Evolutionary conservation across 495 filamentous ascomycete species (phyloP), one percentile per base, ranked within the genome.

Genomic region (Lepraria neglecta): DNA sequence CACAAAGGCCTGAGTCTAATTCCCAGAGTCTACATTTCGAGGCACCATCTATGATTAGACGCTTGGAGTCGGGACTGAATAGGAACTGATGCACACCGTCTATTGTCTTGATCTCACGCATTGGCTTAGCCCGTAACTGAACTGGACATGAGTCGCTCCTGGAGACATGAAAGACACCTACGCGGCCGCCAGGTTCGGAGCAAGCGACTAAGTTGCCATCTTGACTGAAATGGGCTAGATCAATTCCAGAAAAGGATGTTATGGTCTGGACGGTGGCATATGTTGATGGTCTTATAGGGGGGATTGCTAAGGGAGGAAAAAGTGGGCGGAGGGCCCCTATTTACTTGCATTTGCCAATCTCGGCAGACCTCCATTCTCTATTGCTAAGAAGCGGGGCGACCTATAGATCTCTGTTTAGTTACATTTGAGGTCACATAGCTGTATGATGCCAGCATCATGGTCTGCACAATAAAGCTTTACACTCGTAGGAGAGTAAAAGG

Each of bases 381-480:
- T n/a, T n/a, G n/a, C n/a, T n/a, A n/a, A n/a, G n/a, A n/a, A n/a
- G n/a, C 56, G 56, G 11, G 43, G 43, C 1, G 44, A 48, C 7
- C 6, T 31, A 17, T 58, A 38, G 0, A 48, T 48, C 28, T 58
- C 43, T 0, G 28, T 2, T 6, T 21, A 17, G 10, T 33, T 58
- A 3, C 56, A 43, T n/a, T 46, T 40, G 2, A 59, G 12, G 24
- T 62, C 53, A 19, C 53, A 60, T 11, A 63, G 2, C 2, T 59
- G 38, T 6, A 63, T 30, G 4, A 52, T 19, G 11, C 64, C 64
- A 17, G 28, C 56, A 7, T 59, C 60, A 11, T 66, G 33, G 4
- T 44, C 64, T 3, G 48, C 47, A 24, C 60, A 63, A 40, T 56
- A 63, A 4, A 58, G n/a, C 0, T 38, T 38, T 7, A n/a, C 11